Percentiles rank a stretch among this genome's conserved stretches.
Conservation (phyloP, 2,329 filamentous ascomycete species). For the Claviceps citrina region DNA sequence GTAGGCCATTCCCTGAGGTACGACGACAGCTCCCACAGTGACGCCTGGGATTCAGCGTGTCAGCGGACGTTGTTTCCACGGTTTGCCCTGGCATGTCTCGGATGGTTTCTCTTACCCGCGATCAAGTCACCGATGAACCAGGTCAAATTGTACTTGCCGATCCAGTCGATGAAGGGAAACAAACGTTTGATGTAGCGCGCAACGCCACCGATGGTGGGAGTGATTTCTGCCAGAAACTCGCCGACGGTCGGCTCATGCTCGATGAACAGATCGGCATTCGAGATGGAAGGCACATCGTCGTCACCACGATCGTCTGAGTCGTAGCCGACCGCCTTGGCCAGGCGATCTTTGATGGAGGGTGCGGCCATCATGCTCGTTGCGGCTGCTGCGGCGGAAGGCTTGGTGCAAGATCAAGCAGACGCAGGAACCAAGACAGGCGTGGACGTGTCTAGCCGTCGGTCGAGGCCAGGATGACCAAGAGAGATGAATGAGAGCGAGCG, state of each 20-base stretch:
- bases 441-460: no score
- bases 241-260: slow-evolving; percentile 27
- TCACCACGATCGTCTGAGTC: slow-evolving; percentile 18
- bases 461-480: no score
- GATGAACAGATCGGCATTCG: slow-evolving; percentile 22
- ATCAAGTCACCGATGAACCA: slow-evolving; percentile 33
- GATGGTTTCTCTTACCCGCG: slow-evolving; percentile 26
- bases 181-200: slow-evolving; percentile 24
- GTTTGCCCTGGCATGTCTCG: no score
- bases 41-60: slow-evolving; percentile 16
- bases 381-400: no score
- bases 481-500: no score
- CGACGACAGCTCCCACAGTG: slow-evolving; percentile 37
- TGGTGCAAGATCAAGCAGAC: background rate
- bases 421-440: no score
- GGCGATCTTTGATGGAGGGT: slow-evolving; percentile 12
- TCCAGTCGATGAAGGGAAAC: slow-evolving; percentile 35
- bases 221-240: slow-evolving; percentile 25
- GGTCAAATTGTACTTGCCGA: slow-evolving; percentile 32
- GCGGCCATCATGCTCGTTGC: slow-evolving; percentile 5
- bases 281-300: slow-evolving; percentile 20
- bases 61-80: slow-evolving; percentile 6
- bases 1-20: slow-evolving; percentile 41
- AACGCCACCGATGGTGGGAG: slow-evolving; percentile 18
- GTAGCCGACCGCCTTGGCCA: slow-evolving; percentile 19